Conservation (phyloP, 2,329 filamentous ascomycete species). For the Venturia carpophila region DNA sequence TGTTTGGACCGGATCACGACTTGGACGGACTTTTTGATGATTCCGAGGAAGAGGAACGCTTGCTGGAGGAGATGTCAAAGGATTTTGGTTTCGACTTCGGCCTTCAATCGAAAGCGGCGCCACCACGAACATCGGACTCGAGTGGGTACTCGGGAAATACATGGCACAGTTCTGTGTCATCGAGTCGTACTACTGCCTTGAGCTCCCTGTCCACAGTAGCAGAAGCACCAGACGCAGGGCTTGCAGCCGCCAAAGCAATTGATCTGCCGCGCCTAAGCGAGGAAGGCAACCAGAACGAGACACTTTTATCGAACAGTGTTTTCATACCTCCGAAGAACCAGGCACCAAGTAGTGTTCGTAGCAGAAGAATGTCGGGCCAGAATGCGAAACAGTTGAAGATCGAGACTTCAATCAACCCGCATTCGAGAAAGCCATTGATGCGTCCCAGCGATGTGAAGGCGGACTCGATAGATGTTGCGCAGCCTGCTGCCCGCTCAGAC, state of each 20-base stretch:
- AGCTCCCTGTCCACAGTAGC: constrained; percentile 65
- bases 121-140: constrained; percentile 67
- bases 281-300: constrained; percentile 12
- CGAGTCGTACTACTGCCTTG: constrained; percentile 61
- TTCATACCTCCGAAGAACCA: background rate
- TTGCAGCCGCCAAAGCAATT: background rate
- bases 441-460: constrained; percentile 4
- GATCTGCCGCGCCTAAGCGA: constrained; percentile 17
- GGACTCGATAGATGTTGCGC: constrained; percentile 16
- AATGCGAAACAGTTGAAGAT: constrained; percentile 81
- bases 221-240: constrained; percentile 38
- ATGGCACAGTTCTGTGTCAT: constrained; percentile 71
- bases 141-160: constrained; percentile 70
- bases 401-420: constrained; percentile 54
- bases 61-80: constrained; percentile 80
- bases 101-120: constrained; percentile 57
- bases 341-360: constrained; percentile 50
- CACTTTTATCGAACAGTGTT: constrained; percentile 2
- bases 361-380: constrained; percentile 70
- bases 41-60: constrained; percentile 43
- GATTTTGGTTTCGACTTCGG: constrained; percentile 75
- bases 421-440: constrained; percentile 26
- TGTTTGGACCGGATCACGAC: constrained; percentile 2
- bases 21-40: constrained; percentile 27
- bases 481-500: constrained; percentile 10